phyloP scores from a whole-genome alignment of 2,329 filamentous ascomycete genomes.

The Hirsutella minnesotensis region DNA sequence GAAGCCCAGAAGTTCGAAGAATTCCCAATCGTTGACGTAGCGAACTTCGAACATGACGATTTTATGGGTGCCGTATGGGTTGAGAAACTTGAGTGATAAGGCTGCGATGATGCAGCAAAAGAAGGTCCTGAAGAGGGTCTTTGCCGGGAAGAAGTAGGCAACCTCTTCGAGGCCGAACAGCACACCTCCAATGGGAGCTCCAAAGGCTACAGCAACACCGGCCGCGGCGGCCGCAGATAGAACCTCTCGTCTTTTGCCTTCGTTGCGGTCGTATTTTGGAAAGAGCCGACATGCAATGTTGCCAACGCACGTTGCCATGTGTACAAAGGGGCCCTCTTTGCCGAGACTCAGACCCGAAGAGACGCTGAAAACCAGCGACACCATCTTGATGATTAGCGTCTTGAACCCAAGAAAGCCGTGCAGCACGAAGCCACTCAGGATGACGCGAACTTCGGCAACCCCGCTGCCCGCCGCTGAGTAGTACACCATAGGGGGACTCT shows the following conservation, averaged over 20 bases:
- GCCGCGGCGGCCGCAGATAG: conserved; percentile 87
- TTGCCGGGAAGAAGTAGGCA: conserved; percentile 92
- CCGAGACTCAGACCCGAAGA: conserved; percentile 87
- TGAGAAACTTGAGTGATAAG: conserved; percentile 83
- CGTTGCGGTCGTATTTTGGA: conserved; percentile 84
- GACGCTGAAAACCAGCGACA: conserved; percentile 76
- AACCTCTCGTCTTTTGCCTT: conserved; percentile 86
- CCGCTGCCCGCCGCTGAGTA: conserved; percentile 94
- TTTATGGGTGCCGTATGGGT: conserved; percentile 92
- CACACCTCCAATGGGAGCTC: conserved; percentile 75
- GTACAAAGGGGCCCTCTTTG: conserved; percentile 94
- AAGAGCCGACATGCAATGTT: conserved; percentile 95
- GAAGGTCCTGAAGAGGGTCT: conserved; percentile 93
- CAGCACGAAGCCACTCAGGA: conserved; percentile 92
- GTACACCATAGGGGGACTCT: conserved; percentile 67
- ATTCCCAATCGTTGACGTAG: conserved; percentile 83
- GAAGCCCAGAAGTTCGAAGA: conserved; percentile 81
- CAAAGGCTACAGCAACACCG: conserved; percentile 89
- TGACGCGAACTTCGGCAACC: conserved; percentile 93
- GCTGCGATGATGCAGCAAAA: conserved; percentile 95
- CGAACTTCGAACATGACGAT: conserved; percentile 94
- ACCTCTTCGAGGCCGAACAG: conserved; percentile 93
- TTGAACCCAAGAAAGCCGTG: conserved; percentile 88
- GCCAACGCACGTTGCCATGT: conserved; percentile 88
- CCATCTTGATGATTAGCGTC: conserved; percentile 75